Base-by-base conservation (phyloP, 2,329 filamentous ascomycete genomes). In the Colletotrichum caudatum region DNA sequence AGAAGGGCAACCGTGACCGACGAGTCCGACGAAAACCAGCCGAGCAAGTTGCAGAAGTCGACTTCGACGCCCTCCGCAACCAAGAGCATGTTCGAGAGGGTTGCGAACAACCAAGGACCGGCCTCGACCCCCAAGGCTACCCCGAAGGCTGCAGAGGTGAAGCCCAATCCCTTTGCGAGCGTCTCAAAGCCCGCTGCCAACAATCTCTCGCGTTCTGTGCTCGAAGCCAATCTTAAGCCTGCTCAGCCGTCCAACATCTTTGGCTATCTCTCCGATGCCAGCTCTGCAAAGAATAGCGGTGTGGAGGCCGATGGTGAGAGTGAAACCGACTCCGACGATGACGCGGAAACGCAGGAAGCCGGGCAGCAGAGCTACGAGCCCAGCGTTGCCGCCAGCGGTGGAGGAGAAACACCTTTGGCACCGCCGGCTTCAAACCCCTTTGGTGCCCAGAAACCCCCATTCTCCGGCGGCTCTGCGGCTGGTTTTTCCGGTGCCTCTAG, bases 261-360 rank as follows among this genome's bases (percentile, higher is more conserved):
- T 76, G 85, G 85, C 33, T 87, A 90, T 74, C 82, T 91, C 9
- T 90, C 88, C 1, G 87, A 89, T 75, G 82, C 81, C 41, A 88
- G 87, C 74, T 87, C 86, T 18, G 81, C 84, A 51, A 87, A 87
- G 78, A 88, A 85, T 62, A 89, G 88, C 73, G 85, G 85, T 1
- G 79, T 82, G 14, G 85, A 87, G 20, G 83, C 83, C 23, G 86
- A 86, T 62, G 81, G 78, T 8, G 84, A 87, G 73, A 84, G 81
- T 72, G 84, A 85, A 68, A 79, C 82, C 23, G 84, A 84, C 26
- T 82, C 82, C 3, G 84, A 86, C 39, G 78, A 72, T 18, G 81
- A 84, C 63, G 77, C 79, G 5, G 84, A 82, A 26, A 82, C 81
- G 51, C 83, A 85, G 68, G 83, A 83, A 66, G 80, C 79, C 35